A percentile compares a stretch with the other conserved stretches of the same genome.
phyloP scores from a whole-genome alignment of 1,284 basidiomycete species.

The Meira nashicola region DNA sequence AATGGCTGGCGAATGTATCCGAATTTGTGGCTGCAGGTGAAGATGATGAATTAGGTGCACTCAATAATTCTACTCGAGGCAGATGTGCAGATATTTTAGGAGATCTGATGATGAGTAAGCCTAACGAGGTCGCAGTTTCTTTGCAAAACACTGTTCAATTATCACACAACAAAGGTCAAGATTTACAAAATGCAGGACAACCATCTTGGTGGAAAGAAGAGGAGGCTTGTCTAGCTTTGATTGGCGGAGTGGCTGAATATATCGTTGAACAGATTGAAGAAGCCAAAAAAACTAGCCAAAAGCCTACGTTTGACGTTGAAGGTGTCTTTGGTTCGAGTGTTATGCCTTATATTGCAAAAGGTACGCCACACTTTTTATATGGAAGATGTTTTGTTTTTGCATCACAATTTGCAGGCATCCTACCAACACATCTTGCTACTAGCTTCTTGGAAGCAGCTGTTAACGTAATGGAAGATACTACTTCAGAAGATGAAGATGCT shows the following conservation, averaged over 20 bases:
- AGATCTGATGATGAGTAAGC: conserved; percentile 64
- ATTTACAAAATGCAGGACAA: conserved; percentile 29
- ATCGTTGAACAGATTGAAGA: conserved; percentile 72
- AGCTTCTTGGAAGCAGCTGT: conserved; percentile 77
- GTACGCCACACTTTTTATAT: conserved; percentile 71
- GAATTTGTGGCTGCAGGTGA: conserved; percentile 88
- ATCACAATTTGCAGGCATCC: conserved; percentile 73
- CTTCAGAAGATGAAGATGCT: conserved; percentile 57
- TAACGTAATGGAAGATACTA: conserved; percentile 66
- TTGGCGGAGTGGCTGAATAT: conserved; percentile 77
- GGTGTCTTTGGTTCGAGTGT: conserved; percentile 71
- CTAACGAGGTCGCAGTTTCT: conserved; percentile 40
- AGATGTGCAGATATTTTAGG: conserved; percentile 70
- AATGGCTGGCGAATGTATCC: conserved; percentile 82
- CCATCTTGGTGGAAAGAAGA: conserved; percentile 67
- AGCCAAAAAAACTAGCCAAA: conserved; percentile 62
- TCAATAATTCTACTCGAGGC: conserved; percentile 55
- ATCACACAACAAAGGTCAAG: conserved; percentile 56
- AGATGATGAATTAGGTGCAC: conserved; percentile 68
- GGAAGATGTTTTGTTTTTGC: conserved; percentile 92
- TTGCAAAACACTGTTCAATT: conserved; percentile 60
- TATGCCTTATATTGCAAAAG: conserved; percentile 70
- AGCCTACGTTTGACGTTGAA: conserved; percentile 64
- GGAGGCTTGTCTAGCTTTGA: conserved; percentile 74
- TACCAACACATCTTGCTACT: conserved; percentile 62